Evolutionary conservation across 352 stramenopile genomes (phyloP), one percentile per base, ranked within the genome.

Genomic region (Phytophthora pistaciae): DNA sequence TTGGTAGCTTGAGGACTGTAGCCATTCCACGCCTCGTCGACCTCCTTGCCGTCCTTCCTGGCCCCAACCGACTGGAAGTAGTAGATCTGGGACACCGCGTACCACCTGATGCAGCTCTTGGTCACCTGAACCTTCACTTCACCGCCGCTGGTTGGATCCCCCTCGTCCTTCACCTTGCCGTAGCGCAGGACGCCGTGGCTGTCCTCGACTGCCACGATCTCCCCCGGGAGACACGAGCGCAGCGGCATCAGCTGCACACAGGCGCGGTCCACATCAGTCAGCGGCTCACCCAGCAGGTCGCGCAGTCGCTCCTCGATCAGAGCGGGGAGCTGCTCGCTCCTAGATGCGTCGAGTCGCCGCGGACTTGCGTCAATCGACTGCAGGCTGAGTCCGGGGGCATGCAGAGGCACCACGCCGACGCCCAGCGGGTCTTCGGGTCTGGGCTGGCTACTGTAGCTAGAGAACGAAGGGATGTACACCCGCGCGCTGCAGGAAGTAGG

Each of bases 81-180:
- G 60, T 74, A 84, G 18, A 91, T 76, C 42, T 85, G 75, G 3
- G 82, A 87, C 33, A 84, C 59, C 5, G 74, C 69, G 29, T 79
- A 79, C 77, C 79, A 87, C 14, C 64, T 61, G 25, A 78, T 82
- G 38, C 77, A 79, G 25, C 52, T 49, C 56, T 75, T 74, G n/a
- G 68, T 74, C 44, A 88, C 61, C 49, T 81, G 74, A 38, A 91
- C 70, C 61, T 87, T 74, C 50, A 88, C 76, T 10, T 81, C 72
- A 16, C 54, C 75, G 16, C 79, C 50, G 31, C 70, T 76, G 23
- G 27, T 75, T 11, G 55, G 59, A 6, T 63, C 64, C 25, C 52
- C 71, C 2, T 73, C 57, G 52, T 79, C 63, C 55, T 75, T 68
- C 16, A 85, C 56, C 29, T 79, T 77, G 3, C 60, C 83, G 48